Conservation (phyloP, 2,329 filamentous ascomycete genomes). For the Leptodontidium sp. region DNA sequence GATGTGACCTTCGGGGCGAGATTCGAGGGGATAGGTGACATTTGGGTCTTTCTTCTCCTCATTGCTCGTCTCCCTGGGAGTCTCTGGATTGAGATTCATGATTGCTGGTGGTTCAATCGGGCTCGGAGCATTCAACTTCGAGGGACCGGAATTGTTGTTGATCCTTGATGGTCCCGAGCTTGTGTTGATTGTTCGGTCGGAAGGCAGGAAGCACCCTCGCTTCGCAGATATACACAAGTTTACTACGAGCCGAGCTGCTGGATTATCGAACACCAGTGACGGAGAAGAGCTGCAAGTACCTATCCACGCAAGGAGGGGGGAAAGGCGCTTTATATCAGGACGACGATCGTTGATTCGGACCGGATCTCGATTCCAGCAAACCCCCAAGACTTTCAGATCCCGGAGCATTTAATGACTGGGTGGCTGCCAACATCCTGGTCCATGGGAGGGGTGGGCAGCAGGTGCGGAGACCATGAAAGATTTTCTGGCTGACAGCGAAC, state of each 20-base stretch:
- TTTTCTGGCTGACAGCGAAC: neutral
- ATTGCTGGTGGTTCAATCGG: neutral
- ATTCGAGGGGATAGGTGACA: slow-evolving; percentile 6
- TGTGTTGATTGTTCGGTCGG: too few relatives aligned
- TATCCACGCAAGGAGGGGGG: neutral
- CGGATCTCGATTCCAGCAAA: neutral
- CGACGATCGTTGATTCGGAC: neutral
- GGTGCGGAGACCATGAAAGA: neutral
- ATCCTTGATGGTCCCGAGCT: too few relatives aligned
- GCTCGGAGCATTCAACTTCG: neutral
- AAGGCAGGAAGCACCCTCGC: neutral
- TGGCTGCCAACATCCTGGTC: neutral
- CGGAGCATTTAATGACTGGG: neutral
- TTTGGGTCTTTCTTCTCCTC: slow-evolving; percentile 11
- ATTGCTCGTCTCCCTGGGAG: neutral
- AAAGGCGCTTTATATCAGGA: neutral
- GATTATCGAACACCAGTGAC: neutral
- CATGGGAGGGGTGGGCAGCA: neutral
- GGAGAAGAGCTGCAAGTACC: neutral
- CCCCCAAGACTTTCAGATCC: slow-evolving; percentile 7
- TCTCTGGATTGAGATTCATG: slow-evolving; percentile 3
- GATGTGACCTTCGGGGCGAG: neutral
- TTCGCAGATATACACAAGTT: neutral
- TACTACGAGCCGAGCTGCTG: neutral
- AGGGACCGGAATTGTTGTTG: neutral